Evolutionary conservation across 176 grass and related monocot genomes (phyloP).

Genomic region (Calamus simplicifolius): DNA sequence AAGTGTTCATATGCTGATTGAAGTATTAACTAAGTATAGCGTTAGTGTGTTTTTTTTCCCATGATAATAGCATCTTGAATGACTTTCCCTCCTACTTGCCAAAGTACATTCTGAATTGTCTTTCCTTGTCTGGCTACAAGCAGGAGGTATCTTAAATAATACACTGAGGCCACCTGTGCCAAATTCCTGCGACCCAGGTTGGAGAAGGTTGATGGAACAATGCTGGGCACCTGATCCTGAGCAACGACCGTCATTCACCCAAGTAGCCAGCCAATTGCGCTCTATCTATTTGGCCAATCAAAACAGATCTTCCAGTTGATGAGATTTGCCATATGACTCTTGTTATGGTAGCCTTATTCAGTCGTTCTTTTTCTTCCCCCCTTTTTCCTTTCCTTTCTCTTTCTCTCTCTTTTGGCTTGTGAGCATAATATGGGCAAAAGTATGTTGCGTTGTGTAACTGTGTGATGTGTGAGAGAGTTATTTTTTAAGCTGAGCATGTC

Average conservation of each 20-base stretch:
- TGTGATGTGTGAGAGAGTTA: no score
- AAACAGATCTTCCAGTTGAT: constrained; percentile 19
- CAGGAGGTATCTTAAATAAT: constrained; percentile 80
- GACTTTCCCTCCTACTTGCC: not conserved
- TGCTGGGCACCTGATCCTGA: constrained; percentile 67
- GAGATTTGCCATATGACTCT: no score
- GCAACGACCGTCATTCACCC: constrained; percentile 64
- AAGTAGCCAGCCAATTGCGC: constrained; percentile 42
- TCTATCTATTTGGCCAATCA: constrained; percentile 40
- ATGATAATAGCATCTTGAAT: no score
- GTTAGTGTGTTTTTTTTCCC: no score
- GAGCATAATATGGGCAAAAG: no score
- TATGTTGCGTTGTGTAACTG: no score
- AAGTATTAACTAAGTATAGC: not conserved
- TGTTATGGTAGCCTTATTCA: no score
- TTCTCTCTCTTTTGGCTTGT: no score
- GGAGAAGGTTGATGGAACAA: constrained; percentile 79
- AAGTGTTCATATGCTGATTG: no score
- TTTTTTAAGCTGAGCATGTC: no score
- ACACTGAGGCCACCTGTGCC: constrained; percentile 73
- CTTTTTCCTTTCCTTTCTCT: no score
- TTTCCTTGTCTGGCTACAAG: not conserved
- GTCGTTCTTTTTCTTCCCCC: no score
- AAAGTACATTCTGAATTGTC: not conserved
- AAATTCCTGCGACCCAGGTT: constrained; percentile 52